Evolutionary conservation across 1,139 yeast genomes (phyloP).

Genomic region (Yamadazyma kanchanaburiensis): DNA sequence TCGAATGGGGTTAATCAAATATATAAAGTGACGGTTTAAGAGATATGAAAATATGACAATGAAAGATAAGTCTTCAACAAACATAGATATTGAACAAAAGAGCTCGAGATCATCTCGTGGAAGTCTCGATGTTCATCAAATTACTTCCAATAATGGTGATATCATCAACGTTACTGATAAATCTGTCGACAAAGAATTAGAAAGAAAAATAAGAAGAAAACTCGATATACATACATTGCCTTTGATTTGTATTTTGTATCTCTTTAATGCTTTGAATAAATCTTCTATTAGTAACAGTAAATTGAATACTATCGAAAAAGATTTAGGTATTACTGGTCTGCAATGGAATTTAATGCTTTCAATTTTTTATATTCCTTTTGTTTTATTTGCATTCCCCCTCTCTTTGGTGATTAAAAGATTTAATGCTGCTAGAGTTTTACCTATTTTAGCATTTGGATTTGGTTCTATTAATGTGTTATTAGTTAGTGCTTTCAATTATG

Average conservation of each 20-base stretch:
- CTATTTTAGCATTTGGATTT: conserved; percentile 28
- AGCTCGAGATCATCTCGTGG: conserved; percentile 7
- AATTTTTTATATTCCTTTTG: conserved; percentile 28
- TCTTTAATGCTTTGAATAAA: conserved; percentile 28
- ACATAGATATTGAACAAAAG: conserved; percentile 11
- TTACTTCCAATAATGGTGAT: conserved; percentile 15
- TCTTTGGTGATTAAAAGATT: conserved; percentile 27
- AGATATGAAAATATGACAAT: too few species aligned
- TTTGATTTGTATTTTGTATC: conserved; percentile 23
- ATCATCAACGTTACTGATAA: conserved; percentile 10
- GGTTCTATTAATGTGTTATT: conserved; percentile 23
- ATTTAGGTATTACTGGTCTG: conserved; percentile 23
- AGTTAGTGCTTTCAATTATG: conserved; percentile 22
- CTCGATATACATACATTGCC: conserved; percentile 32
- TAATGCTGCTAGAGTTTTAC: conserved; percentile 25
- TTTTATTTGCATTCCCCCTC: conserved; percentile 31
- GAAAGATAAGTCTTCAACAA: conserved; percentile 6
- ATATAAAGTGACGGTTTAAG: too few species aligned
- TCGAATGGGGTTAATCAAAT: too few species aligned
- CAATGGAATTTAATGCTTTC: conserved; percentile 28
- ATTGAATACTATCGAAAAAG: conserved; percentile 23
- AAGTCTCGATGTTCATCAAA: conserved; percentile 11
- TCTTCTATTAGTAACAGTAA: conserved; percentile 27
- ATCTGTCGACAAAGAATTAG: conserved; percentile 15
- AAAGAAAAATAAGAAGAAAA: conserved; percentile 26